Evolutionary conservation across 2,329 filamentous ascomycete genomes (phyloP).

Genomic region (Neodidymelliopsis sp.): DNA sequence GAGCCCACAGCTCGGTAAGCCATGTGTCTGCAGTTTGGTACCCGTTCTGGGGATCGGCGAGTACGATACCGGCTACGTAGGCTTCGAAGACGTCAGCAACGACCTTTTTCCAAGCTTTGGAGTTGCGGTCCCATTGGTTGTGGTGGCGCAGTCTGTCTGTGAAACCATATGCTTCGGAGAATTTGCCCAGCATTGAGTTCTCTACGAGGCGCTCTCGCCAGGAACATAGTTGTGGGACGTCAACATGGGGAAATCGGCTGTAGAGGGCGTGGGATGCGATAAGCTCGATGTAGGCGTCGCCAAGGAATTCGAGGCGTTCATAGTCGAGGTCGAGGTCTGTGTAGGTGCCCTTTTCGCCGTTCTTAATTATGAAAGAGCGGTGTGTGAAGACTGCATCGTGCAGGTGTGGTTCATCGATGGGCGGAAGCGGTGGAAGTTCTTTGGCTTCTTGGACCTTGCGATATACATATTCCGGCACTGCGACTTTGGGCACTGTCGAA

Average conservation of each 20-base stretch:
- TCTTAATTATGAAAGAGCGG: slow-evolving; percentile 36
- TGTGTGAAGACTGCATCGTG: slow-evolving; percentile 74
- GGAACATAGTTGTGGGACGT: slow-evolving; percentile 75
- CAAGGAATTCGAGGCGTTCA: slow-evolving; percentile 86
- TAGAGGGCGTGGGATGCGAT: slow-evolving; percentile 79
- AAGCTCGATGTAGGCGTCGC: slow-evolving; percentile 84
- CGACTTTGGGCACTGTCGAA: slow-evolving; percentile 22
- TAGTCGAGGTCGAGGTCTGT: slow-evolving; percentile 60
- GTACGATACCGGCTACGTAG: slow-evolving; percentile 80
- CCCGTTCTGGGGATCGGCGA: slow-evolving; percentile 71
- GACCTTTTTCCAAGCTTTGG: slow-evolving; percentile 66
- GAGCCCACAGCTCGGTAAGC: slow-evolving; percentile 77
- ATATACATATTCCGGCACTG: slow-evolving; percentile 38
- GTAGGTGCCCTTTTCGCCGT: slow-evolving; percentile 27
- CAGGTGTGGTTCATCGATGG: slow-evolving; percentile 65
- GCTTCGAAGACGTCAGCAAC: slow-evolving; percentile 90
- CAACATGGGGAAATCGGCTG: slow-evolving; percentile 70
- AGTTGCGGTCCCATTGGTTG: slow-evolving; percentile 38
- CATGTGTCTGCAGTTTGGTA: slow-evolving; percentile 69
- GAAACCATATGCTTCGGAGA: slow-evolving; percentile 74
- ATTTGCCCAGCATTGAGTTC: slow-evolving; percentile 78
- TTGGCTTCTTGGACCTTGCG: slow-evolving; percentile 40
- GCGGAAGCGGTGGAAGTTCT: slow-evolving; percentile 66
- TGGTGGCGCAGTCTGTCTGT: slow-evolving; percentile 67
- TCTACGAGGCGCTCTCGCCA: slow-evolving; percentile 81